Conservation (phyloP, 2,329 filamentous ascomycete genomes). For the Alternaria triticimaculans region DNA sequence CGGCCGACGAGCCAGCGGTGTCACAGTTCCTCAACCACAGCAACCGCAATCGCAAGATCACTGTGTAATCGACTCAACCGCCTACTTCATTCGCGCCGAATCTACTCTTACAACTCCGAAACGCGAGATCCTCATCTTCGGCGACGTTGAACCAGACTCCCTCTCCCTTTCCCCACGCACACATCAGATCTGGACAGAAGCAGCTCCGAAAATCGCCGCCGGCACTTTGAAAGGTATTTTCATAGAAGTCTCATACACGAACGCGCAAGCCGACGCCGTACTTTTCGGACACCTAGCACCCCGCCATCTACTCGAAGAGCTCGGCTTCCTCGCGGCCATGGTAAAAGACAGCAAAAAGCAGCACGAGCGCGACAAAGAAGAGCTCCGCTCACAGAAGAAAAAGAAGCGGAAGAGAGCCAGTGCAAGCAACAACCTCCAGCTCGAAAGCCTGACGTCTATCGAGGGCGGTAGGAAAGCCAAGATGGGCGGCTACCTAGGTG, state of each 20-base stretch:
- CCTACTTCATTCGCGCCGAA: slow-evolving; percentile 87
- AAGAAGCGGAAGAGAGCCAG: slow-evolving; percentile 69
- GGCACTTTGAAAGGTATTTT: slow-evolving; percentile 81
- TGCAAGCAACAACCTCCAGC: slow-evolving; percentile 41
- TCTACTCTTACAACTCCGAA: slow-evolving; percentile 43
- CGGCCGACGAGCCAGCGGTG: slow-evolving; percentile 24
- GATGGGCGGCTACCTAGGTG: slow-evolving; percentile 8
- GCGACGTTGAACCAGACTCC: slow-evolving; percentile 92
- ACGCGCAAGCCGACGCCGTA: slow-evolving; percentile 75
- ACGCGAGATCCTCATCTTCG: slow-evolving; percentile 86
- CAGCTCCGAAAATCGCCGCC: slow-evolving; percentile 79
- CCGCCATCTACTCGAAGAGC: slow-evolving; percentile 79
- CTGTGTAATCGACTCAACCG: slow-evolving; percentile 86
- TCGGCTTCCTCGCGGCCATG: slow-evolving; percentile 73
- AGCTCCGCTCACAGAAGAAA: slow-evolving; percentile 50
- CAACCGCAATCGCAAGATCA: slow-evolving; percentile 24
- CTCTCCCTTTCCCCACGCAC: slow-evolving; percentile 84
- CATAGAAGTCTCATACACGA: slow-evolving; percentile 94
- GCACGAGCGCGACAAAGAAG: slow-evolving; percentile 42
- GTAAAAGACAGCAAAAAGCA: slow-evolving; percentile 62
- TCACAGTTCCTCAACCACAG: slow-evolving; percentile 27
- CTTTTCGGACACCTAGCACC: slow-evolving; percentile 92
- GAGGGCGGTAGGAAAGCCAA: slow-evolving; percentile 23
- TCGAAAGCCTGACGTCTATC: slow-evolving; percentile 13
- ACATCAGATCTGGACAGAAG: slow-evolving; percentile 82